Percentiles rank a stretch among this genome's conserved stretches.
Evolutionary conservation across 2,329 filamentous ascomycete species (phyloP).

Genomic region (Exophiala calicioides): DNA sequence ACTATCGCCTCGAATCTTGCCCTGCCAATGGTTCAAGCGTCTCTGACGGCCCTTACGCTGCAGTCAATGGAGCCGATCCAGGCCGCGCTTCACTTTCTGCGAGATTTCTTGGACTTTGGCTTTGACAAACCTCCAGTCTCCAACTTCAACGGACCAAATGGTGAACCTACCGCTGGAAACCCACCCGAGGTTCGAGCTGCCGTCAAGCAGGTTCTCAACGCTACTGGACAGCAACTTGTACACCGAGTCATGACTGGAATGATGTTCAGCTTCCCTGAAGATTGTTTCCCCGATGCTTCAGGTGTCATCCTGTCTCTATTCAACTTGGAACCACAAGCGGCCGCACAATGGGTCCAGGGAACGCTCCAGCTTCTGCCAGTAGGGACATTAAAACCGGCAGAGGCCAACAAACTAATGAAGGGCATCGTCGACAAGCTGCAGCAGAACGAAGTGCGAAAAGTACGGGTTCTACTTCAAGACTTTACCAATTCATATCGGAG

Average conservation of each 20-base stretch:
- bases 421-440: conserved; percentile 79
- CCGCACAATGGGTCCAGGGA: conserved; percentile 76
- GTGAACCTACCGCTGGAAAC: conserved; percentile 58
- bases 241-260: conserved; percentile 93
- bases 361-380: conserved; percentile 82
- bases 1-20: conserved; percentile 78
- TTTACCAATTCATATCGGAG: conserved; percentile 94
- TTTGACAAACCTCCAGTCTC: conserved; percentile 65
- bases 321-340: conserved; percentile 77
- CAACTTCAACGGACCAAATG: conserved; percentile 62
- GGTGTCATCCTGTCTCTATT: conserved; percentile 89
- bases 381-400: conserved; percentile 75
- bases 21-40: conserved; percentile 80
- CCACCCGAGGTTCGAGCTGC: conserved; percentile 69
- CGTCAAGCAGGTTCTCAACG: conserved; percentile 69
- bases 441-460: conserved; percentile 70
- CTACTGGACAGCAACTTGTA: conserved; percentile 74
- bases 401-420: conserved; percentile 76
- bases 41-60: conserved; percentile 79
- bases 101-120: conserved; percentile 87
- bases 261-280: conserved; percentile 98
- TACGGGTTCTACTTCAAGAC: conserved; percentile 84
- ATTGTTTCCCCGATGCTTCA: conserved; percentile 93
- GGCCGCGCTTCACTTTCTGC: conserved; percentile 87
- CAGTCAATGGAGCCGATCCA: conserved; percentile 91